These are phyloP conservation scores for Megacollybia platyphylla DNA, from an alignment of 1,284 basidiomycete genomes.

Conservation along the genomic window DNA sequence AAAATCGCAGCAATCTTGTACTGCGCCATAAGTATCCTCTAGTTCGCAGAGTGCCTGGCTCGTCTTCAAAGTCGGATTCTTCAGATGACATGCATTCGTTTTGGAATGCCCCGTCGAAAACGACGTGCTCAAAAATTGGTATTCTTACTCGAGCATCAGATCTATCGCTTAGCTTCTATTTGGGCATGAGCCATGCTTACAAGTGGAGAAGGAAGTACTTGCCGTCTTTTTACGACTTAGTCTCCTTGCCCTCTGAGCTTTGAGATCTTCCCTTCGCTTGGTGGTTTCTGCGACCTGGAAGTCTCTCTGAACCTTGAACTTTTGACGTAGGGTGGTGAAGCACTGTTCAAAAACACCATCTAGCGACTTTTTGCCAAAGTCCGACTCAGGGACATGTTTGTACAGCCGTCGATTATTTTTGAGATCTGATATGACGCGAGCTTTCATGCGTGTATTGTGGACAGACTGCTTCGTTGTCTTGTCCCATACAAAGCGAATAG, in stretches of 20 bases:
- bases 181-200: slow-evolving; percentile 3
- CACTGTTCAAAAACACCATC: slow-evolving; percentile 57
- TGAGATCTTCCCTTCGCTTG: slow-evolving; percentile 42
- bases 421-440: slow-evolving; percentile 44
- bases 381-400: slow-evolving; percentile 46
- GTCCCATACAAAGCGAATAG: slow-evolving; percentile 65
- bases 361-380: slow-evolving; percentile 50
- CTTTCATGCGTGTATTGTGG: slow-evolving; percentile 60
- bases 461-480: slow-evolving; percentile 60
- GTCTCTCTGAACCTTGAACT: slow-evolving; percentile 48
- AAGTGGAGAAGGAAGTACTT: slow-evolving; percentile 12
- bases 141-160: slow-evolving; percentile 40
- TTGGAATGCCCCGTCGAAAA: slow-evolving; percentile 56
- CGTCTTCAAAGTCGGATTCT: slow-evolving; percentile 47
- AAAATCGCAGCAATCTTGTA: slow-evolving; percentile 41
- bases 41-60: slow-evolving; percentile 27
- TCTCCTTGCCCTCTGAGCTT: slow-evolving; percentile 47
- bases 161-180: slow-evolving; percentile 54
- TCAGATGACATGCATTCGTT: slow-evolving; percentile 70
- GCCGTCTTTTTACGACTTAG: slow-evolving; percentile 49
- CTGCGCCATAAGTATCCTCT: slow-evolving; percentile 55
- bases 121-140: slow-evolving; percentile 38
- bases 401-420: slow-evolving; percentile 41
- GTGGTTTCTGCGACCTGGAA: slow-evolving; percentile 22
- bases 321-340: slow-evolving; percentile 54